Evolutionary conservation across 805 yeast species (phyloP).

Genomic region (Cyberlindnera suaveolens): DNA sequence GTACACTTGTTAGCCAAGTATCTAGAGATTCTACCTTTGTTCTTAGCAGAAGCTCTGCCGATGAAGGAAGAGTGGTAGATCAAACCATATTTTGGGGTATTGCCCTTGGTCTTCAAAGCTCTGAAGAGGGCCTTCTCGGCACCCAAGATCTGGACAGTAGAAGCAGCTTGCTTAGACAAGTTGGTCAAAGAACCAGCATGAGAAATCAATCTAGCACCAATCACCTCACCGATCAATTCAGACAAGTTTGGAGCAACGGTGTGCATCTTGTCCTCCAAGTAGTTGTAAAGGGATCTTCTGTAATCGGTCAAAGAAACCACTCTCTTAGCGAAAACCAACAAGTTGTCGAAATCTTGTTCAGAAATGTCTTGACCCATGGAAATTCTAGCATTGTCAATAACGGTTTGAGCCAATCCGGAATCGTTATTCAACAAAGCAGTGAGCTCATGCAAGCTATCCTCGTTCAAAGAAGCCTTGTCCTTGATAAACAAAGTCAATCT

Average conservation of each 20-base stretch:
- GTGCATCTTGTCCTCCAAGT: slow-evolving; percentile 93
- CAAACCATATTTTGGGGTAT: slow-evolving; percentile 97
- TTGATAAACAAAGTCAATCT: slow-evolving; percentile 73
- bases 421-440: slow-evolving; percentile 81
- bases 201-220: slow-evolving; percentile 96
- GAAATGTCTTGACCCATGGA: slow-evolving; percentile 99
- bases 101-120: slow-evolving; percentile 97
- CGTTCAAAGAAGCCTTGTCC: slow-evolving; percentile 80
- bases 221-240: slow-evolving; percentile 96
- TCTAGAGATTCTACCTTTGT: slow-evolving; percentile 98
- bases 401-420: slow-evolving; percentile 84
- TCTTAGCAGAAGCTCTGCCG: slow-evolving; percentile 94
- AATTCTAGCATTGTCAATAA: slow-evolving; percentile 91
- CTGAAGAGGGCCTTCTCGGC: slow-evolving; percentile 99
- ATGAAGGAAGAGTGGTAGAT: slow-evolving; percentile 94
- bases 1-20: slow-evolving; percentile 98
- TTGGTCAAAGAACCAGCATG: slow-evolving; percentile 98
- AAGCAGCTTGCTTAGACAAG: slow-evolving; percentile 96
- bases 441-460: slow-evolving; percentile 80
- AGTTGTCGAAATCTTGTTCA: slow-evolving; percentile 90
- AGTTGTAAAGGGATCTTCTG: slow-evolving; percentile 76
- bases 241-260: slow-evolving; percentile 96
- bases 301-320: slow-evolving; percentile 89
- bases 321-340: slow-evolving; percentile 86
- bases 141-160: slow-evolving; percentile 97